Conservation (phyloP, 208 protist species). For the Leishmania gerbilli region DNA sequence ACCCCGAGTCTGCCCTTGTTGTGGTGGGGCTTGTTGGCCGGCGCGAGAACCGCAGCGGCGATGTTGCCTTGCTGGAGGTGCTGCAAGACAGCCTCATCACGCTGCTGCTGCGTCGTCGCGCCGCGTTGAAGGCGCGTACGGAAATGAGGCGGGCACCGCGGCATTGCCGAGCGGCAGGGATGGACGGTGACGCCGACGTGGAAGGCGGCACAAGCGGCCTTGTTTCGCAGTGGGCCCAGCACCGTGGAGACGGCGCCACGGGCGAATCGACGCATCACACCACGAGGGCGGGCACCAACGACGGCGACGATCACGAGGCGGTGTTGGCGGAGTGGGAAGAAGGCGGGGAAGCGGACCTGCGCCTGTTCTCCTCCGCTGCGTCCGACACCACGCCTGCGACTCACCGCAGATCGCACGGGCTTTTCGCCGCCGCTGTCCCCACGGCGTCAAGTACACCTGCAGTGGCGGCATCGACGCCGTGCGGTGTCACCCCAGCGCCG, state of each 20-base stretch:
- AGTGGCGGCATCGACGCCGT: neutral
- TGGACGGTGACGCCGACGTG: neutral
- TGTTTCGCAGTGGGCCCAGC: neutral
- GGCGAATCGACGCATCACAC: neutral
- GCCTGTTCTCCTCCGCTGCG: neutral
- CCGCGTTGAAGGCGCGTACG: neutral
- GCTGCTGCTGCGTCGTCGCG: constrained; percentile 39
- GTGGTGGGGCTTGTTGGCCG: constrained; percentile 58
- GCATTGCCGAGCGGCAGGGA: neutral
- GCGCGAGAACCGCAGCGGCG: constrained; percentile 43
- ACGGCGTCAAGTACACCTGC: neutral
- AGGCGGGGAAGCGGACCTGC: neutral
- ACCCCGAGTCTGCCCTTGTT: constrained; percentile 53
- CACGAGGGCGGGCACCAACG: neutral
- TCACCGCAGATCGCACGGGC: neutral
- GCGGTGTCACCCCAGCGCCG: neutral
- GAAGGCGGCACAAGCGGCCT: neutral
- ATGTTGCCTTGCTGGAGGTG: constrained; percentile 35
- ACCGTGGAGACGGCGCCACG: neutral
- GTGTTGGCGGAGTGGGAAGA: neutral
- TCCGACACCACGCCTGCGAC: neutral
- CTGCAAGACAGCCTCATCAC: constrained; percentile 48
- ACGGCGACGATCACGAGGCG: neutral
- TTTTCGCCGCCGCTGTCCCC: neutral
- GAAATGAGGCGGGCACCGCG: neutral